Evolutionary conservation across 2,329 filamentous ascomycete genomes (phyloP), one percentile per base, ranked within the genome.

Genomic region (Fusarium newnesense): DNA sequence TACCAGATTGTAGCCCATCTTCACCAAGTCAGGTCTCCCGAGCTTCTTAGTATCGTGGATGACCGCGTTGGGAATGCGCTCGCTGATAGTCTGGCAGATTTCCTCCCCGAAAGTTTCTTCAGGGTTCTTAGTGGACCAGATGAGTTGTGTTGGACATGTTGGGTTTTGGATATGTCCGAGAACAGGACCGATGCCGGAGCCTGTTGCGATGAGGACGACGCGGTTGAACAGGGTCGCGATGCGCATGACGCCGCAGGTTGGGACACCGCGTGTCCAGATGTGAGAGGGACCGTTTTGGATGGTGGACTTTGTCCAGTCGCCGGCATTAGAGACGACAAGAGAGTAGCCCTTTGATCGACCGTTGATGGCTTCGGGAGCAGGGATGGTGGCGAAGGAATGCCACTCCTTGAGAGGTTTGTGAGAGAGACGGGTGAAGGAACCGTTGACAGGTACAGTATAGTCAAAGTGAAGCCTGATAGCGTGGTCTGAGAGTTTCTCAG

Each of bases 341-440:
- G 91, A 93, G 81, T 92, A 94, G 11, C 88, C 90, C 16, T 75
- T 67, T 57, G 72, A 57, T 50, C 77, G 19, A 60, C 69, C 59
- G 70, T 73, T 50, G 56, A 67, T 34, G 26, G 78, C 60, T 60
- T 83, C 79, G 4, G 88, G 85, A 67, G 90, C 87, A 2, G 92
- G 90, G 67, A 95, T 93, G 2, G 91, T 91, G 53, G 93, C 93
- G 77, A 95, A 95, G 2, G 90, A 89, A 81, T 95, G 93, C 86
- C 92, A 94, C 81, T 95, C 93, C 18, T 86, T 83, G 21, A 94
- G 84, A 0, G 92, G 92, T 9, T 85, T 84, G 57, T 87, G 86
- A 5, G 91, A 88, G 8, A 94, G 81, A 36, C 91, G 89, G 12
- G 82, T 82, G 56, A 84, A 84, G n/a, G 78, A 82, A 12, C 82